Evolutionary conservation across 2,329 filamentous ascomycete species (phyloP), one percentile per base, ranked within the genome.

Genomic region (Scedosporium dehoogii): DNA sequence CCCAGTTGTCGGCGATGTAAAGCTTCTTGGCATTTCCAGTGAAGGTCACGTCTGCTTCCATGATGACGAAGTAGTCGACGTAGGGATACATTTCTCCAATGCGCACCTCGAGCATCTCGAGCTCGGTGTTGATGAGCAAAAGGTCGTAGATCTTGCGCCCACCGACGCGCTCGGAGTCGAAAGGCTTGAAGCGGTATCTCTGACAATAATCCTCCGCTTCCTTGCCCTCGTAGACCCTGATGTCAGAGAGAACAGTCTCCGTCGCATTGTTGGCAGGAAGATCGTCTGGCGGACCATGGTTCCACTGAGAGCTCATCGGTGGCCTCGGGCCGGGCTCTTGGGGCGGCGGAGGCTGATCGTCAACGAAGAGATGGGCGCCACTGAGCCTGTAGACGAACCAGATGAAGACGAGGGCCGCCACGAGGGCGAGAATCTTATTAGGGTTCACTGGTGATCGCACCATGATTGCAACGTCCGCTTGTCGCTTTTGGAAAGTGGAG

Each of bases 21-120:
- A 87, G 74, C 1, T 81, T 78, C 72, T 88, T 88, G 7, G 76
- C 71, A 1, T 73, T 73, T 42, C 80, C 80, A 16, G 84, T 85
- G 66, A 87, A 87, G 1, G 84, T 86, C 59, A 74, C 78, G 18
- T 74, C 70, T 0, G 81, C 79, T 73, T 88, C 85, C 59, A 87
- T 78, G 41, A 88, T 78, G 67, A 88, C 76, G 67, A 86, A 88
- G 72, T 86, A 86, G 73, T 88, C 85, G 64, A 88, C 83, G 51
- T 80, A 73, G 46, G 80, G 71, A 63, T 81, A 80, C 16, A 85
- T 78, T 2, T 81, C 81, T 67, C 84, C 78, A 3, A 88, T 75
- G 10, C 84, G 81, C 58, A 89, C 82, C 70, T 88, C 85, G 51
- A 88, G 76, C 78, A 83, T 85, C 72, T 88, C 85, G 12, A 88